Conservation (phyloP, 768 basidiomycete genomes). For the Lactifluus hygrophoroides region DNA sequence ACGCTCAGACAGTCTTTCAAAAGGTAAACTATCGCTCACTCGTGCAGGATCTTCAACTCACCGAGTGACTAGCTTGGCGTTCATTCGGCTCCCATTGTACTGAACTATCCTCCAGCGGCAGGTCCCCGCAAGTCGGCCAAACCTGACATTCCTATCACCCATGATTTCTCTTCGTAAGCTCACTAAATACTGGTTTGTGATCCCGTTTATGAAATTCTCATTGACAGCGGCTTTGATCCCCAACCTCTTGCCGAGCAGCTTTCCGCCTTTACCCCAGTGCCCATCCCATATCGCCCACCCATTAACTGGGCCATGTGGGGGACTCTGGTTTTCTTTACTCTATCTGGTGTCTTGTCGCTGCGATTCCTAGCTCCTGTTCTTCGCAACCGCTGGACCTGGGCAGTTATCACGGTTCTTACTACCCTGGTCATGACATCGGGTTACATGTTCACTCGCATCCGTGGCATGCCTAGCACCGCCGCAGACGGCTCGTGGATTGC, state of each 20-base stretch:
- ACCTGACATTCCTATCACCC: conserved; percentile 49
- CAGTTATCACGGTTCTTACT: conserved; percentile 46
- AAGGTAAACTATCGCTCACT: conserved; percentile 39
- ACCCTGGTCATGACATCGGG: conserved; percentile 85
- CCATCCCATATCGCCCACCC: conserved; percentile 77
- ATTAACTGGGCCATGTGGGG: conserved; percentile 58
- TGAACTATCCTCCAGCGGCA: conserved; percentile 61
- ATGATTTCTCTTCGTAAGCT: conserved; percentile 69
- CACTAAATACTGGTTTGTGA: neutral
- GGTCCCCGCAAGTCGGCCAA: conserved; percentile 58
- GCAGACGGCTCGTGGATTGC: conserved; percentile 74
- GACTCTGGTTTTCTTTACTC: conserved; percentile 36
- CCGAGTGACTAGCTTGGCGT: conserved; percentile 57
- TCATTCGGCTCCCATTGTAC: conserved; percentile 75
- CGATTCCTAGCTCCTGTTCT: conserved; percentile 59
- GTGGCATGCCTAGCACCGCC: conserved; percentile 62
- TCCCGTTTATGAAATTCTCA: neutral
- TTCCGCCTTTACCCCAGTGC: conserved; percentile 63
- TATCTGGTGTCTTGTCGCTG: conserved; percentile 42
- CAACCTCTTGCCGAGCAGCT: conserved; percentile 68
- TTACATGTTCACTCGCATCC: conserved; percentile 95
- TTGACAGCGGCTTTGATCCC: conserved; percentile 71
- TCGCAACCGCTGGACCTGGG: conserved; percentile 73
- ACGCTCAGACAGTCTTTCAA: conserved; percentile 69
- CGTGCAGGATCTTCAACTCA: neutral